A percentile compares a stretch with the other conserved stretches of the same genome.
Evolutionary conservation across 257 asterid species (phyloP).

Genomic region (Euphrasia confusa): DNA sequence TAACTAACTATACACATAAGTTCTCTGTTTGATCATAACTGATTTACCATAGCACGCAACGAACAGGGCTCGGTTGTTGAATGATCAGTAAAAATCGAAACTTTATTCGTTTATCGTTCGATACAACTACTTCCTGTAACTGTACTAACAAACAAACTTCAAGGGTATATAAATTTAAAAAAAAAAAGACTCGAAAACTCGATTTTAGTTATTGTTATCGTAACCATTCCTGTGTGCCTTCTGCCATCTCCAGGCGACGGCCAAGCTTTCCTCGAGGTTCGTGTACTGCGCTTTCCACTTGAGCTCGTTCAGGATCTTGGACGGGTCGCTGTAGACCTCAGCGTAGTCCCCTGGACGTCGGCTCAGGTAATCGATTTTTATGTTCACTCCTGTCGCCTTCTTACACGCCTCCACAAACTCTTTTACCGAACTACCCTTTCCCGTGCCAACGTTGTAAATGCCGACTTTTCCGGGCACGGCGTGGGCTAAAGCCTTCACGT

Average conservation of each 20-base stretch:
- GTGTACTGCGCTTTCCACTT: slow-evolving; percentile 72
- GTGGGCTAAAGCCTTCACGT: slow-evolving; percentile 75
- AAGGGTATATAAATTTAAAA: no score
- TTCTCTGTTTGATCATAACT: no score
- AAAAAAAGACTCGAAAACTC: neutral
- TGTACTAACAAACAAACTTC: neutral
- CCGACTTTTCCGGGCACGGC: slow-evolving; percentile 69
- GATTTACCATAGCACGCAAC: no score
- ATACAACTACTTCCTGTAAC: neutral
- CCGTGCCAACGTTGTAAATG: slow-evolving; percentile 85
- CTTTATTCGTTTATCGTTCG: no score
- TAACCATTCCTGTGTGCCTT: slow-evolving; percentile 76
- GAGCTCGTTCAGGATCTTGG: slow-evolving; percentile 64
- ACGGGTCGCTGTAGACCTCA: slow-evolving; percentile 82
- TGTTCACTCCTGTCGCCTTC: slow-evolving; percentile 74
- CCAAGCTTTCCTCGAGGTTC: slow-evolving; percentile 63
- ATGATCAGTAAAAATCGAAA: no score
- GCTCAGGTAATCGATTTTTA: slow-evolving; percentile 61
- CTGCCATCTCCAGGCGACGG: slow-evolving; percentile 92
- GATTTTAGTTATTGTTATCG: slow-evolving; percentile 15
- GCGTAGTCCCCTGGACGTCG: slow-evolving; percentile 89
- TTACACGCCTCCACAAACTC: slow-evolving; percentile 89
- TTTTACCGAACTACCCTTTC: slow-evolving; percentile 88
- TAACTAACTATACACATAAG: no score
- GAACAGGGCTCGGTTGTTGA: no score